Conservation (phyloP, 2,329 filamentous ascomycete species). For the Hymenoscyphus albidus region DNA sequence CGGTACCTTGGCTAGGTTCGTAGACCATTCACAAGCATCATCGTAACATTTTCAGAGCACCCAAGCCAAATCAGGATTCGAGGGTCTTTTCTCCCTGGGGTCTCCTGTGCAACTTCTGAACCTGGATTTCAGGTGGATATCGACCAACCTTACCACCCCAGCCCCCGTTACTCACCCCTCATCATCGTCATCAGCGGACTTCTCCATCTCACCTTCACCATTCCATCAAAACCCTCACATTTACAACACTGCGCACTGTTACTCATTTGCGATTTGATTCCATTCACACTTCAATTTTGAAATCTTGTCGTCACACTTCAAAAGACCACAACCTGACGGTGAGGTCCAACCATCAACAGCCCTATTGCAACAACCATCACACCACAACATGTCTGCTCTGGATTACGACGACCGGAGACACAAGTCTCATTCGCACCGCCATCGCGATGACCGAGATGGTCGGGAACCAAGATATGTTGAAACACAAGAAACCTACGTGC, state of each 20-base stretch:
- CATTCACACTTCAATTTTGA: conserved; percentile 5
- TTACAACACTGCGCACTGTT: background rate
- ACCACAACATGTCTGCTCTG: conserved; percentile 27
- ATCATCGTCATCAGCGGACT: background rate
- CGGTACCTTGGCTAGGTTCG: background rate
- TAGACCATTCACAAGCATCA: background rate
- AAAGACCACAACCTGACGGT: background rate
- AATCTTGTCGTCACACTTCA: background rate
- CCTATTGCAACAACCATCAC: conserved; percentile 1
- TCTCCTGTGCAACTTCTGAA: background rate
- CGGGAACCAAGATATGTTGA: conserved; percentile 52
- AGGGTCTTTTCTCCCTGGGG: background rate
- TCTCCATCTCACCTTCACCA: background rate
- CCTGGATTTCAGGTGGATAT: background rate
- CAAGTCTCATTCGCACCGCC: conserved; percentile 31
- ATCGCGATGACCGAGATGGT: conserved; percentile 34
- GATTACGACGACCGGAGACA: conserved; percentile 30
- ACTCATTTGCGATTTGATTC: background rate
- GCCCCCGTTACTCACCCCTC: background rate
- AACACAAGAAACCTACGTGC: conserved; percentile 35
- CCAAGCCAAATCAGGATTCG: conserved; percentile 2
- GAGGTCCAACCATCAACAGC: background rate
- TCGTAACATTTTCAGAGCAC: background rate
- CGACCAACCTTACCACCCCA: background rate
- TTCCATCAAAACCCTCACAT: background rate